Evolutionary conservation across 768 basidiomycete genomes (phyloP).

Genomic region (Boletus rufocinnamomeus): DNA sequence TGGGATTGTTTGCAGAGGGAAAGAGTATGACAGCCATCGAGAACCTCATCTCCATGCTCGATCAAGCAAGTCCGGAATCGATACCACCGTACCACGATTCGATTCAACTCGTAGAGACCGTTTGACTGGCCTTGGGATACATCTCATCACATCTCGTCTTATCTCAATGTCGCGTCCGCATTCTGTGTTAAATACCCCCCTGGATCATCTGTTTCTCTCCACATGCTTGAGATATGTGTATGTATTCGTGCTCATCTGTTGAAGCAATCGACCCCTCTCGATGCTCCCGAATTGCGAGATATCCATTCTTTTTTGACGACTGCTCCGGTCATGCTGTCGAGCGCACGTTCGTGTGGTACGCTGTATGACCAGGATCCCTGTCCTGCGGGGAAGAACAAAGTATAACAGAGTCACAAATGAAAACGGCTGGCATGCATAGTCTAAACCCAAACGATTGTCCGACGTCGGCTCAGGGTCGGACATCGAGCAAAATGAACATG

Average conservation of each 20-base stretch:
- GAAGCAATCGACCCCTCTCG: not conserved
- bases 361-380: not conserved
- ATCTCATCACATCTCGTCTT: not conserved
- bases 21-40: constrained; percentile 27
- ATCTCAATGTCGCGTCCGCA: not conserved
- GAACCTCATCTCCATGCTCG: constrained; percentile 31
- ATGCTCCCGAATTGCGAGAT: not conserved
- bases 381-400: not conserved
- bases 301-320: not conserved
- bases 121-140: constrained; percentile 6
- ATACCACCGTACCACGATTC: not conserved
- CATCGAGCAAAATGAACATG: not conserved
- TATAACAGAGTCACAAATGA: not conserved
- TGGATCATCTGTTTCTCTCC: not conserved
- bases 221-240: not conserved
- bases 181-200: not conserved
- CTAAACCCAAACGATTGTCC: not conserved
- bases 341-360: not conserved
- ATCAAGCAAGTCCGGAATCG: constrained; percentile 26
- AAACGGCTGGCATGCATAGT: not conserved
- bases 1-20: constrained; percentile 29
- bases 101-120: constrained; percentile 4
- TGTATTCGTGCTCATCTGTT: constrained; percentile 10
- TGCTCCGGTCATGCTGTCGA: not conserved
- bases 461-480: not conserved